These are phyloP conservation scores for Entomortierella lignicola DNA, from an alignment of 192 early-diverging fungal species.

Conservation along the genomic window DNA sequence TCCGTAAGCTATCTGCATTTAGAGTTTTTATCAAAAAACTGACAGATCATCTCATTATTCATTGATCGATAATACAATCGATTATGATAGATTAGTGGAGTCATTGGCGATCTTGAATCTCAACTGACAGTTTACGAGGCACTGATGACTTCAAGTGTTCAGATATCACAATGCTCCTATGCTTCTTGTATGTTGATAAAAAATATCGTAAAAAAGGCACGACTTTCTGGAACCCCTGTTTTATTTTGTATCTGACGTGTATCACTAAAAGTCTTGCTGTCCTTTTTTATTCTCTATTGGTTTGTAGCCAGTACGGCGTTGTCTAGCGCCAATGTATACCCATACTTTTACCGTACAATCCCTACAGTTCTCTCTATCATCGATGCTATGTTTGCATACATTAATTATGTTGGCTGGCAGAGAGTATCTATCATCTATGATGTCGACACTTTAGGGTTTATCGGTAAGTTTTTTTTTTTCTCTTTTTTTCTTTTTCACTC, in stretches of 20 bases:
- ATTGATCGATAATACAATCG: not conserved
- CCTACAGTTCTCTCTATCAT: conserved; percentile 52
- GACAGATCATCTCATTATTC: too few relatives aligned
- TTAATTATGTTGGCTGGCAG: conserved; percentile 49
- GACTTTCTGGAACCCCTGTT: too few relatives aligned
- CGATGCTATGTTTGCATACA: conserved; percentile 49
- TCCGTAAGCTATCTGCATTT: not conserved
- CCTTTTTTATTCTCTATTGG: conserved; percentile 6
- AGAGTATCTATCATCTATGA: conserved; percentile 54
- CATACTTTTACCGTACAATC: conserved; percentile 61
- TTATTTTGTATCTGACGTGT: not conserved
- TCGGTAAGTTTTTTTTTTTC: conserved; percentile 28
- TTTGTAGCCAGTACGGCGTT: conserved; percentile 25
- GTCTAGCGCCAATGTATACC: conserved; percentile 48
- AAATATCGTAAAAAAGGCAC: too few relatives aligned
- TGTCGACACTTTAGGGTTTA: conserved; percentile 50
- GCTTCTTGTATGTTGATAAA: conserved; percentile 32
- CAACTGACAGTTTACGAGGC: conserved; percentile 58
- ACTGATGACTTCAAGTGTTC: conserved; percentile 56
- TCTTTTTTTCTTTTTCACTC: not conserved
- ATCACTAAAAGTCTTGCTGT: not conserved
- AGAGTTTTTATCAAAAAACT: not conserved
- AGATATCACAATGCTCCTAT: conserved; percentile 62
- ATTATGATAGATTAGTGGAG: conserved; percentile 44
- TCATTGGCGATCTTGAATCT: conserved; percentile 59